These are phyloP conservation scores for Colletotrichum shisoi DNA, from an alignment of 2,329 filamentous ascomycete genomes.

Conservation along the genomic window DNA sequence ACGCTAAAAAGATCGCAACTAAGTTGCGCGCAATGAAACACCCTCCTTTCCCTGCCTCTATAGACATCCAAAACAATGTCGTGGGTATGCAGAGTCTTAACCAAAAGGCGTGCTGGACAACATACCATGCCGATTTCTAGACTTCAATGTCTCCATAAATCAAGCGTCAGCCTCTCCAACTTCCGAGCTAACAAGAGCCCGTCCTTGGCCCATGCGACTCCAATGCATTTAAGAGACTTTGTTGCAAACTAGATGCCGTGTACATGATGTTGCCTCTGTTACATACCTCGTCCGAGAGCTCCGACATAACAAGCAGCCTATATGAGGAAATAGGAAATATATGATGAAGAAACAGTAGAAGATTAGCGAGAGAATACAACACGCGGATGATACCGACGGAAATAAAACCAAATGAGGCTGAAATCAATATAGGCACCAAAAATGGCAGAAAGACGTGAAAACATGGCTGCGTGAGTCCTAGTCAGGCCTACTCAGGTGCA, in stretches of 20 bases:
- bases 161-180: too few relatives aligned
- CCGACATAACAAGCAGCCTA: constrained; percentile 8
- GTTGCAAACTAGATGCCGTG: constrained; percentile 13
- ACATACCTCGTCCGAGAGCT: constrained; percentile 28
- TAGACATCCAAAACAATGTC: too few relatives aligned
- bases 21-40: neutral
- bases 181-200: too few relatives aligned
- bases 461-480: neutral
- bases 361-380: constrained; percentile 33
- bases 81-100: too few relatives aligned
- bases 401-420: neutral
- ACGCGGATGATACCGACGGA: constrained; percentile 32
- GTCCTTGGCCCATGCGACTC: neutral
- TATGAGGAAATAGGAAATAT: neutral
- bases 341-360: neutral
- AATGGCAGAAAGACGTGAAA: neutral
- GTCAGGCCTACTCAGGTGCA: constrained; percentile 51
- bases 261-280: constrained; percentile 26
- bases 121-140: neutral
- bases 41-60: too few relatives aligned
- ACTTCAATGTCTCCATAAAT: neutral
- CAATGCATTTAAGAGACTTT: neutral
- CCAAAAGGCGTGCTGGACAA: neutral
- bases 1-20: constrained; percentile 8
- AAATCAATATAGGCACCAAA: neutral